phyloP scores from a whole-genome alignment of 331 rosid species.

The Telfairia occidentalis region DNA sequence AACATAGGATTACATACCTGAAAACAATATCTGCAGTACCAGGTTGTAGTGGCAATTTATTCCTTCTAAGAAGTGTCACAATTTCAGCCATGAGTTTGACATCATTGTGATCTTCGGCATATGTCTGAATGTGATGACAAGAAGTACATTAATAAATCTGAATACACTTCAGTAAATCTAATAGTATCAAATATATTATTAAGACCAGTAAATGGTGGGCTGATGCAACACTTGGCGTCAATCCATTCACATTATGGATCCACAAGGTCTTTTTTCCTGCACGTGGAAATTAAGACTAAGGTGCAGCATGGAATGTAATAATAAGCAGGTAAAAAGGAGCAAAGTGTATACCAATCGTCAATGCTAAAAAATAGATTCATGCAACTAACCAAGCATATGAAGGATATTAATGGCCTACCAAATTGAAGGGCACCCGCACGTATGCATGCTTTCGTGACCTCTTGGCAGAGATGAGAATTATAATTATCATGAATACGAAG shows the following conservation, averaged over 20 bases:
- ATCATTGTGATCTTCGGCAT: slow-evolving; percentile 63
- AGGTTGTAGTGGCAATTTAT: slow-evolving; percentile 68
- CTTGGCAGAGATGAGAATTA: slow-evolving; percentile 68
- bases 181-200: slow-evolving; percentile 6
- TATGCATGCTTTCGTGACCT: slow-evolving; percentile 69
- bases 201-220: slow-evolving; percentile 77
- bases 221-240: slow-evolving; percentile 60
- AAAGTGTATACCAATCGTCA: neutral
- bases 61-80: slow-evolving; percentile 58
- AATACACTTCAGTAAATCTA: slow-evolving; percentile 4
- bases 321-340: neutral
- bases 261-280: slow-evolving; percentile 80
- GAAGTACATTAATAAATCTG: slow-evolving; percentile 13
- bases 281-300: slow-evolving; percentile 1
- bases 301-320: neutral
- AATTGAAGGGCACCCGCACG: slow-evolving; percentile 61
- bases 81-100: slow-evolving; percentile 54
- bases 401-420: slow-evolving; percentile 33
- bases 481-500: slow-evolving; percentile 69
- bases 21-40: slow-evolving; percentile 91
- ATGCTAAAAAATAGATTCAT: neutral
- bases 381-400: neutral
- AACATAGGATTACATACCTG: slow-evolving; percentile 32
- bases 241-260: slow-evolving; percentile 76
- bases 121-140: slow-evolving; percentile 30